These are phyloP conservation scores for Cladorrhinum sp. DNA, from an alignment of 2,329 filamentous ascomycete species.

Conservation along the genomic window DNA sequence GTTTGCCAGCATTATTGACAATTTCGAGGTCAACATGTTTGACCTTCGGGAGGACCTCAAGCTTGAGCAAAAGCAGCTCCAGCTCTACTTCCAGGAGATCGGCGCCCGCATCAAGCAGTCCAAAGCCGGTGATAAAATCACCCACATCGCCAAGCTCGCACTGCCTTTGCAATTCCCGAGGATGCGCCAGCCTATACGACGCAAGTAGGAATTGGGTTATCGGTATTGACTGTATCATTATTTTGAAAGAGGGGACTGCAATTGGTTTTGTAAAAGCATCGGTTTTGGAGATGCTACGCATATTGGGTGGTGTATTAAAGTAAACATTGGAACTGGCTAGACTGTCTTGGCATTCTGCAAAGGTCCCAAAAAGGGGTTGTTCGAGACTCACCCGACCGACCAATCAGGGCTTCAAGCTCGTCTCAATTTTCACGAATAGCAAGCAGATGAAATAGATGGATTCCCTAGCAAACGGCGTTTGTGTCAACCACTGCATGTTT, in stretches of 20 bases:
- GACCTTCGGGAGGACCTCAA: slow-evolving; percentile 69
- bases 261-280: background rate
- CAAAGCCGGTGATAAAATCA: slow-evolving; percentile 54
- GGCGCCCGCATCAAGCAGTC: slow-evolving; percentile 64
- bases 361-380: background rate
- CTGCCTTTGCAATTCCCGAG: slow-evolving; percentile 84
- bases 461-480: background rate
- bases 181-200: slow-evolving; percentile 35
- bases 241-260: background rate
- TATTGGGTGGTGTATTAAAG: background rate
- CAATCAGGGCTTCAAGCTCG: background rate
- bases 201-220: slow-evolving; percentile 16
- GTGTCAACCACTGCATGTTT: background rate
- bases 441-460: background rate
- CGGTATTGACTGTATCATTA: background rate
- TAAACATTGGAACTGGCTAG: background rate
- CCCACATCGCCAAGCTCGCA: slow-evolving; percentile 64
- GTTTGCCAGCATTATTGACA: slow-evolving; percentile 68
- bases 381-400: background rate
- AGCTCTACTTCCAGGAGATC: slow-evolving; percentile 71
- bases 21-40: slow-evolving; percentile 68
- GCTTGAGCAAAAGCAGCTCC: slow-evolving; percentile 68
- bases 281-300: background rate
- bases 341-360: background rate
- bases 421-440: background rate